Evolutionary conservation across 2,329 filamentous ascomycete genomes (phyloP), one percentile per base, ranked within the genome.

Genomic region (Aspergillus neotritici): DNA sequence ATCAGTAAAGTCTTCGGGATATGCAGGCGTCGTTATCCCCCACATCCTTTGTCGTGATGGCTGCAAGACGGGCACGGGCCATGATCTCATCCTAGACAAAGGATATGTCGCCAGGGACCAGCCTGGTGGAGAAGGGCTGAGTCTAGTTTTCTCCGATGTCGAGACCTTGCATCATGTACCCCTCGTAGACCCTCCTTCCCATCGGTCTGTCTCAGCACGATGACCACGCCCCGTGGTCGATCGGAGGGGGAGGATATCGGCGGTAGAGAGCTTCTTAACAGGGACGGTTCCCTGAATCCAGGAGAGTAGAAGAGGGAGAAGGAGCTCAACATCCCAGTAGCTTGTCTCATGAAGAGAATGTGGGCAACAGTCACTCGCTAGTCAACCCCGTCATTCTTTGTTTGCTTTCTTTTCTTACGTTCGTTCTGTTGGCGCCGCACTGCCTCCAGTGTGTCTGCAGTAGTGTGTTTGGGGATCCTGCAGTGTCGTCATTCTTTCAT

Each of bases 101-200:
- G 37, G 32, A 11, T 4, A 40, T 11, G 12, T 28, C 32, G 28
- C 33, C 28, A 38, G 36, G 36, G 16, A 25, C 25, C 29, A 38
- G 36, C 36, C 36, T 29, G 17, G 25, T 30, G 36, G 34, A 38
- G 36, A 38, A 29, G 36, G 36, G 25, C 32, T 25, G 21, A 31
- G 14, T 21, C 34, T 16, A n/a, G 34, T 30, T n/a, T 21, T n/a
- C 21, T 25, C 21, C 21, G 21, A 25, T 25, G 21, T 25, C 21
- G 38, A 16, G 34, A 41, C 45, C 45, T 47, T 47, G 45, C 45
- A 41, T 43, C 12, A 25, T 40, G 34, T 37, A 46, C 44, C 46
- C 46, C 46, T 49, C 43, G 34, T 15, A 21, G 33, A 15, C 31
- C 16, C 41, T 47, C 44, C 38, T 42, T 43, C 34, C 44, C 39